Conservation (phyloP, 805 yeast species). For the Candida palmyrensis region DNA sequence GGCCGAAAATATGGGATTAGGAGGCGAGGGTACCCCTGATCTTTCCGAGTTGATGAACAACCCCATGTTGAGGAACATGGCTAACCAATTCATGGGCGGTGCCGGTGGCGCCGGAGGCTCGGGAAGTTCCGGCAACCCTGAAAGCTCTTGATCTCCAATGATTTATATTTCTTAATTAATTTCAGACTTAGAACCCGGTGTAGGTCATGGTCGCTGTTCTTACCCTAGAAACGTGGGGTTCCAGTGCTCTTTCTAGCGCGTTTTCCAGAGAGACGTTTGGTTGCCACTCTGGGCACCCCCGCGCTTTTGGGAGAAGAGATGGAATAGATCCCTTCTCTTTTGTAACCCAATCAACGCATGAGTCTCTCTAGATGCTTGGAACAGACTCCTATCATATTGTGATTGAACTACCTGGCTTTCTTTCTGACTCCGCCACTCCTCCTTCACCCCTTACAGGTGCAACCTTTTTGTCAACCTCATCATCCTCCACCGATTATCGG, state of each 20-base stretch:
- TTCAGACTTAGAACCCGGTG: too few relatives aligned
- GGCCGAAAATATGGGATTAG: slow-evolving; percentile 74
- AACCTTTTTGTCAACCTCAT: too few relatives aligned
- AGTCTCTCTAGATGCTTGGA: slow-evolving; percentile 35
- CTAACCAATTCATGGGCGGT: slow-evolving; percentile 64
- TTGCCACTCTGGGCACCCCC: too few relatives aligned
- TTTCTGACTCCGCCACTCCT: not conserved
- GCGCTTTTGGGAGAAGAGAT: too few relatives aligned
- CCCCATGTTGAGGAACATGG: slow-evolving; percentile 72
- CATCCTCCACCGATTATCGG: slow-evolving; percentile 23
- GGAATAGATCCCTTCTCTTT: too few relatives aligned
- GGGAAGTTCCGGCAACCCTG: not conserved
- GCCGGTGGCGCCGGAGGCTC: slow-evolving; percentile 3
- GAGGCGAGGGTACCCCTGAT: slow-evolving; percentile 50
- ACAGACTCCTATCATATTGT: slow-evolving; percentile 36
- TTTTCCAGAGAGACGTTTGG: too few relatives aligned
- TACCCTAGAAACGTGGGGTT: too few relatives aligned
- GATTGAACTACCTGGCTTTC: slow-evolving; percentile 17
- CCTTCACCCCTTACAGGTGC: too few relatives aligned
- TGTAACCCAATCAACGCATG: too few relatives aligned
- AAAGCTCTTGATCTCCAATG: not conserved
- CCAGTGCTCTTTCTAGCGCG: too few relatives aligned
- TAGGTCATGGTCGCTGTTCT: too few relatives aligned
- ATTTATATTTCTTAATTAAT: not conserved
- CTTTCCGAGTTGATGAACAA: slow-evolving; percentile 72